Evolutionary conservation across 192 early-diverging fungal species (phyloP).

Genomic region (Rhizophagus prolifer): DNA sequence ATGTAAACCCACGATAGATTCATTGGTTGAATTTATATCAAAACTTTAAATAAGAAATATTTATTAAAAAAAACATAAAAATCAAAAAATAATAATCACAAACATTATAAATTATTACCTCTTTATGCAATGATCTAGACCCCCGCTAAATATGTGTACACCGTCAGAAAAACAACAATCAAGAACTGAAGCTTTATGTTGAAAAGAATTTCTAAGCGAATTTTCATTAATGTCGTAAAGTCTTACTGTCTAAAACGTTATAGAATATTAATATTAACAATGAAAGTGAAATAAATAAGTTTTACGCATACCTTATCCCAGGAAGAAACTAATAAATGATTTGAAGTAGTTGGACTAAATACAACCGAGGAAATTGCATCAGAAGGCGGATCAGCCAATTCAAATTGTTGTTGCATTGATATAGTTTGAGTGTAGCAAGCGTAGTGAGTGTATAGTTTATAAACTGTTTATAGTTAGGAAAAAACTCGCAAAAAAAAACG

Average conservation of each 20-base stretch:
- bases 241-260: slow-evolving; percentile 59
- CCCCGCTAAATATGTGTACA: slow-evolving; percentile 66
- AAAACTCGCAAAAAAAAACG: too few species aligned
- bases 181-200: slow-evolving; percentile 73
- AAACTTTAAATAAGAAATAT: slow-evolving; percentile 42
- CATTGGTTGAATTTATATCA: slow-evolving; percentile 59
- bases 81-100: background rate
- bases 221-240: slow-evolving; percentile 80
- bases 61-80: background rate
- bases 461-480: too few species aligned
- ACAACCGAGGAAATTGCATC: slow-evolving; percentile 81
- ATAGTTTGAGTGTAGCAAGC: too few species aligned
- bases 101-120: slow-evolving; percentile 41
- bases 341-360: slow-evolving; percentile 69
- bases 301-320: slow-evolving; percentile 82
- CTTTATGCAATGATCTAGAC: slow-evolving; percentile 69
- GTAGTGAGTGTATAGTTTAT: too few species aligned
- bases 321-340: slow-evolving; percentile 73
- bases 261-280: background rate
- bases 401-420: slow-evolving; percentile 37
- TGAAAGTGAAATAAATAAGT: slow-evolving; percentile 1
- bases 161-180: slow-evolving; percentile 71
- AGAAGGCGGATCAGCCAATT: slow-evolving; percentile 76
- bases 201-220: slow-evolving; percentile 52
- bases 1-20: slow-evolving; percentile 71